Conservation (phyloP, 371 early-diverging fungal genomes). For the Sporodiniella umbellata region DNA sequence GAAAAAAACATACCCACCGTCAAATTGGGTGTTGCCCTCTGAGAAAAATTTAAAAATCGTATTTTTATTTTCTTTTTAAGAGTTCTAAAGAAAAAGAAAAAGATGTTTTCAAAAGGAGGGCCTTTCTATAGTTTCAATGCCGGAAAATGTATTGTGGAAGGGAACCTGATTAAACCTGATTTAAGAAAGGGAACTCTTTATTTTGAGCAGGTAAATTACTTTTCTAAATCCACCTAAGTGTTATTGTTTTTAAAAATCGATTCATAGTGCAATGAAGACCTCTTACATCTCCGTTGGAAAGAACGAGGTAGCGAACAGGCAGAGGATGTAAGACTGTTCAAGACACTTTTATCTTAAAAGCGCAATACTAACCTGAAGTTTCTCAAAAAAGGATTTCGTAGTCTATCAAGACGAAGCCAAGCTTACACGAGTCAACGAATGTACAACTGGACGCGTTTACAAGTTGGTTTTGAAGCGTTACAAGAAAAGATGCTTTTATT, state of each 20-base stretch:
- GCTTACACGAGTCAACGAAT: conserved; percentile 58
- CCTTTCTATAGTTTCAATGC: conserved; percentile 82
- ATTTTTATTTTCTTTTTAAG: too few relatives aligned
- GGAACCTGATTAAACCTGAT: conserved; percentile 66
- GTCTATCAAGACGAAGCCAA: conserved; percentile 79
- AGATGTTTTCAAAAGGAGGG: too few relatives aligned
- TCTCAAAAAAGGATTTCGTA: conserved; percentile 54
- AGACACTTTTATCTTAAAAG: too few relatives aligned
- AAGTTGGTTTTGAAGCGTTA: conserved; percentile 73
- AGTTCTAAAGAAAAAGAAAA: too few relatives aligned
- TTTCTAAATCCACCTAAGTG: too few relatives aligned
- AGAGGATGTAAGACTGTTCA: conserved; percentile 50
- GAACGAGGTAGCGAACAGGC: conserved; percentile 45
- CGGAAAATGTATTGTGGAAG: conserved; percentile 71
- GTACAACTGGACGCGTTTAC: conserved; percentile 73
- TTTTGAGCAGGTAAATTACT: conserved; percentile 46
- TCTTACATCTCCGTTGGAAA: conserved; percentile 79
- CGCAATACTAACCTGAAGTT: not conserved
- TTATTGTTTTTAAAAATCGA: too few relatives aligned
- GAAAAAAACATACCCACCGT: too few relatives aligned
- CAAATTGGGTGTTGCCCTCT: too few relatives aligned
- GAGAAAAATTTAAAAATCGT: too few relatives aligned
- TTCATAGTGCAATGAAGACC: conserved; percentile 55
- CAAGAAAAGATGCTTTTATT: conserved; percentile 70
- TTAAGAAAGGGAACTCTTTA: conserved; percentile 63